Evolutionary conservation across 73 alveolate genomes (phyloP).

Genomic region (Urostyla sp.): DNA sequence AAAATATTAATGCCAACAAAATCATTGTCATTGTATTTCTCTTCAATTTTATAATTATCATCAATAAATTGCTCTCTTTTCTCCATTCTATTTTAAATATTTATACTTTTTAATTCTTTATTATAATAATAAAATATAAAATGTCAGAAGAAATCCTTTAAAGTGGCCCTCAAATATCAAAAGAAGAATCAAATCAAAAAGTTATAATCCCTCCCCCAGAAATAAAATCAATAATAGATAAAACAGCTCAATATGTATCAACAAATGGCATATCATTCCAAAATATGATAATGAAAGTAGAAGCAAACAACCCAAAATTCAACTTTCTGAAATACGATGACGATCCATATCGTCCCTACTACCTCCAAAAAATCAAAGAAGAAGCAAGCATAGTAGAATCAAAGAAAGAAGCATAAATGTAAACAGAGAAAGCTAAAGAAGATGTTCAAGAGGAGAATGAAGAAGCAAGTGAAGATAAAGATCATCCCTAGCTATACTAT

Average conservation of each 20-base stretch:
- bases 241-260: slow-evolving; percentile 89
- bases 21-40: too few relatives aligned
- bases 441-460: neutral
- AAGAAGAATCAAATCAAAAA: neutral
- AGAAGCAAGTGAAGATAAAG: neutral
- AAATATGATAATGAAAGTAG: slow-evolving; percentile 69
- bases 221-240: slow-evolving; percentile 71
- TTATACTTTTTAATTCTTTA: too few relatives aligned
- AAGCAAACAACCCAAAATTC: slow-evolving; percentile 76
- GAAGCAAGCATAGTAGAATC: slow-evolving; percentile 47
- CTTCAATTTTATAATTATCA: too few relatives aligned
- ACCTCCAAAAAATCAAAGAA: slow-evolving; percentile 75
- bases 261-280: slow-evolving; percentile 82
- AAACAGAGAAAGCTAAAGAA: neutral
- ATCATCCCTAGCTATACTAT: too few relatives aligned
- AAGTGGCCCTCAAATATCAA: neutral
- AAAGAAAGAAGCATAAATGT: neutral
- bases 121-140: too few relatives aligned
- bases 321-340: slow-evolving; percentile 73
- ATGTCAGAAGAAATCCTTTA: neutral
- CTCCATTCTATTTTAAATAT: too few relatives aligned
- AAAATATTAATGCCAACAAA: too few relatives aligned
- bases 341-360: slow-evolving; percentile 86
- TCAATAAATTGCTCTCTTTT: too few relatives aligned
- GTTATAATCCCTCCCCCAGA: slow-evolving; percentile 73